Evolutionary conservation across 2,329 filamentous ascomycete species (phyloP).

Genomic region (Beauveria scarabaeidicola): DNA sequence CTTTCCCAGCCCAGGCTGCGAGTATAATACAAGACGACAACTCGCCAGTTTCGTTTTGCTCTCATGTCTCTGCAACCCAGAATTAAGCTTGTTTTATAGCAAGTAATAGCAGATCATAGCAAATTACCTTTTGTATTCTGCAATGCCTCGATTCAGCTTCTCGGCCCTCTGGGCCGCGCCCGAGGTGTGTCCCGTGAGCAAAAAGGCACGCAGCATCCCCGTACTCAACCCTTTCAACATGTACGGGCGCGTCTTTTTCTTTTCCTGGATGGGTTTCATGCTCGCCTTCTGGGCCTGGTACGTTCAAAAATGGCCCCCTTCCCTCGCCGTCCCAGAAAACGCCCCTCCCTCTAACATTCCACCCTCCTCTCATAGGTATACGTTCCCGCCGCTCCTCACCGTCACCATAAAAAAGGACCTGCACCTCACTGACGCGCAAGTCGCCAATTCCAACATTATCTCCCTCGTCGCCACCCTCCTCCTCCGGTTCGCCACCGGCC

Average conservation of each 20-base stretch:
- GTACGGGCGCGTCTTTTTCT: conserved; percentile 85
- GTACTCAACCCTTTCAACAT: conserved; percentile 67
- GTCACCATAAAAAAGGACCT: conserved; percentile 76
- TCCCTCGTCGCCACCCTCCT: conserved; percentile 63
- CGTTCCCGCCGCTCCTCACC: conserved; percentile 73
- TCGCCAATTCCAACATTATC: conserved; percentile 86
- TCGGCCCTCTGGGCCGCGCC: conserved; percentile 37
- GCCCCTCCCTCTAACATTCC: background rate
- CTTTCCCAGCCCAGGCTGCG: no score
- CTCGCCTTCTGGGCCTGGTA: conserved; percentile 80
- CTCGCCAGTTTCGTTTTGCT: background rate
- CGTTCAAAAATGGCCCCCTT: conserved; percentile 7
- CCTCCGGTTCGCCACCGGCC: conserved; percentile 69
- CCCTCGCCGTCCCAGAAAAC: no score
- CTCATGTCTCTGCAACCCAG: background rate
- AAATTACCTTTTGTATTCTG: background rate
- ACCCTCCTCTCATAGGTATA: conserved; percentile 44
- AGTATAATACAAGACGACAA: conserved; percentile 3
- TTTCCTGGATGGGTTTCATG: conserved; percentile 81
- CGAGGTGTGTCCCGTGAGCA: conserved; percentile 74
- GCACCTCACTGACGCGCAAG: conserved; percentile 57
- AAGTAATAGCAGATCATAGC: background rate
- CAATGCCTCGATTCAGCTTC: conserved; percentile 22
- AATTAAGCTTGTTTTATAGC: background rate
- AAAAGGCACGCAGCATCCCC: conserved; percentile 73